Conservation (phyloP, 2,329 filamentous ascomycete species). For the Epichloe elymi region DNA sequence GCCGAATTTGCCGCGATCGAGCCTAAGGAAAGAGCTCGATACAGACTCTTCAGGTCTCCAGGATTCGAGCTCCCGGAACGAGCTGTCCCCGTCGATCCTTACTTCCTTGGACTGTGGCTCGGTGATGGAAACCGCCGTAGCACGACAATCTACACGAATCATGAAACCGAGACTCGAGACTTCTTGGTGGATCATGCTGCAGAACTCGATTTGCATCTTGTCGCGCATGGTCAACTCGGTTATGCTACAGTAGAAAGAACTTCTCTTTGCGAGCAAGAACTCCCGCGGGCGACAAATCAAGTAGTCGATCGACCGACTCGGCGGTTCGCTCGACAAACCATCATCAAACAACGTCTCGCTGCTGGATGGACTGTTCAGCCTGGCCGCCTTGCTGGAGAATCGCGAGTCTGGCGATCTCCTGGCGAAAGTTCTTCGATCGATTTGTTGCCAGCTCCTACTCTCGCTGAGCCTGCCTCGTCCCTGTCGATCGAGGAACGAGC, state of each 20-base stretch:
- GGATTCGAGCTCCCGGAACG: slow-evolving; percentile 16
- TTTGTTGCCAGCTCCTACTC: background rate
- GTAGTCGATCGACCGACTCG: background rate
- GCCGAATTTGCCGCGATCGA: slow-evolving; percentile 28
- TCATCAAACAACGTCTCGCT: background rate
- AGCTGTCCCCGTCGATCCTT: background rate
- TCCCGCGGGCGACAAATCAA: no score
- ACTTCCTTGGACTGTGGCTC: background rate
- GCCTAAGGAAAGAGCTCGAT: slow-evolving; percentile 20
- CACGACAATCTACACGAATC: background rate
- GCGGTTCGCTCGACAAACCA: background rate
- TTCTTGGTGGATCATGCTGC: background rate
- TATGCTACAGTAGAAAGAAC: no score
- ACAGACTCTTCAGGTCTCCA: slow-evolving; percentile 23
- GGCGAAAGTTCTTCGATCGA: background rate
- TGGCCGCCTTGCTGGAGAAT: background rate
- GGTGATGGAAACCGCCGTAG: background rate
- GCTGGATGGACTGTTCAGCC: background rate
- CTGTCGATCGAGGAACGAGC: background rate
- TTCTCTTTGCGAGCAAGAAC: no score
- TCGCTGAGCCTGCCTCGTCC: background rate
- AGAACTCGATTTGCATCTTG: background rate
- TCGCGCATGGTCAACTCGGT: background rate
- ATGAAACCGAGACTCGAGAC: background rate
- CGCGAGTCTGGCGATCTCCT: background rate